Conservation (phyloP, 225 moss, liverwort and hornwort genomes). For the Lunularia cruciata region DNA sequence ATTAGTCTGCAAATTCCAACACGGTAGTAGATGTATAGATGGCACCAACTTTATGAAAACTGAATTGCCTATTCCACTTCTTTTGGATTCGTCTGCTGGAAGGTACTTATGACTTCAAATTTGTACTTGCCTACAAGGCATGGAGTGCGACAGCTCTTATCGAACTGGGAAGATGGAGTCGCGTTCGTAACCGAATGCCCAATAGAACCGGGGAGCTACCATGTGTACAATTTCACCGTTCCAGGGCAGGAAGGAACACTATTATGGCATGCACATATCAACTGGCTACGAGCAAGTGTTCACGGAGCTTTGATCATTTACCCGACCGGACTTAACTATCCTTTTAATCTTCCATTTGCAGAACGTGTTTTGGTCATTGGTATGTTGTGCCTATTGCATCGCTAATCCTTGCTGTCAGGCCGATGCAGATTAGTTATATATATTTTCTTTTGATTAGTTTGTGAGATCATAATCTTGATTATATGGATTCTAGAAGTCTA, state of each 20-base stretch:
- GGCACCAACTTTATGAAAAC: background rate
- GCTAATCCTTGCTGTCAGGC: no score
- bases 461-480: no score
- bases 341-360: no score
- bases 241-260: slow-evolving; percentile 2
- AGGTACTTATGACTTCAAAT: background rate
- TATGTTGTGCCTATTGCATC: background rate
- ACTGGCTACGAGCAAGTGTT: slow-evolving; percentile 3
- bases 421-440: no score
- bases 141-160: background rate
- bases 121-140: background rate
- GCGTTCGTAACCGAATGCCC: background rate
- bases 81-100: background rate
- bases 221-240: slow-evolving; percentile 6
- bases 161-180: background rate
- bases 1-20: background rate
- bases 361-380: background rate
- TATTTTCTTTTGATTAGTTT: background rate
- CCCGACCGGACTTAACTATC: no score
- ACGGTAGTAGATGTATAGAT: no score
- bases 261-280: slow-evolving; percentile 9
- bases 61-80: background rate
- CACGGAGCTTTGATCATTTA: slow-evolving; percentile 15
- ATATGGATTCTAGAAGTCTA: no score
- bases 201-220: background rate